Evolutionary conservation across 352 stramenopile species (phyloP).

Genomic region (Phytophthora pinifolia): DNA sequence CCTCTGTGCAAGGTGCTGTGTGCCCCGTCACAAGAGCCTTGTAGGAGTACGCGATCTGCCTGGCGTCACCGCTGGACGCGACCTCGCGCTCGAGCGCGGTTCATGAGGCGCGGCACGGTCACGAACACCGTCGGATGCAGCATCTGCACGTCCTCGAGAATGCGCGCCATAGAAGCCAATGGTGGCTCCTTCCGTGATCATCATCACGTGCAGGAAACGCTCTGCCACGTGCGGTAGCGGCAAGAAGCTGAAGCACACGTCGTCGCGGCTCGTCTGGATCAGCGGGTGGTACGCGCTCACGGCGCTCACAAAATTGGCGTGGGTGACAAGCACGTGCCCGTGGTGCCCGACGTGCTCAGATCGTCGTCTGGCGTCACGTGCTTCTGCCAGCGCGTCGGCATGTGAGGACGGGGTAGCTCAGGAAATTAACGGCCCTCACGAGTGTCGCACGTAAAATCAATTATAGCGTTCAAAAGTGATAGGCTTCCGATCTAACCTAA

Average conservation of each 20-base stretch:
- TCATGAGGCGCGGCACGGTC: slow-evolving; percentile 91
- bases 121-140: slow-evolving; percentile 90
- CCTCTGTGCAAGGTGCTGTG: too few relatives aligned
- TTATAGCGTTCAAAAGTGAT: too few relatives aligned
- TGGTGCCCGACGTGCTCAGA: too few relatives aligned
- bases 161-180: slow-evolving; percentile 58
- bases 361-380: too few relatives aligned
- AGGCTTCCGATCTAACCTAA: too few relatives aligned
- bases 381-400: too few relatives aligned
- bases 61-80: slow-evolving; percentile 23
- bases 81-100: slow-evolving; percentile 81
- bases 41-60: slow-evolving; percentile 40
- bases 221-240: slow-evolving; percentile 97
- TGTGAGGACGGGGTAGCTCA: too few relatives aligned
- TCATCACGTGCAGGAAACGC: slow-evolving; percentile 81
- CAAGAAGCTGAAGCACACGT: slow-evolving; percentile 94
- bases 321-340: slow-evolving; percentile 48
- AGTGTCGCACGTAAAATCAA: too few relatives aligned
- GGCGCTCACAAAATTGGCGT: slow-evolving; percentile 41
- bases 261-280: slow-evolving; percentile 33
- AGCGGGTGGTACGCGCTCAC: slow-evolving; percentile 21
- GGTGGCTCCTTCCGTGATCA: slow-evolving; percentile 85
- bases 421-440: too few relatives aligned
- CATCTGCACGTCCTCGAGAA: slow-evolving; percentile 89
- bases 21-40: too few relatives aligned